Percentiles rank a stretch among this genome's conserved stretches.
Evolutionary conservation across 225 moss, liverwort and hornwort genomes (phyloP).

Genomic region (Neckera pumila): DNA sequence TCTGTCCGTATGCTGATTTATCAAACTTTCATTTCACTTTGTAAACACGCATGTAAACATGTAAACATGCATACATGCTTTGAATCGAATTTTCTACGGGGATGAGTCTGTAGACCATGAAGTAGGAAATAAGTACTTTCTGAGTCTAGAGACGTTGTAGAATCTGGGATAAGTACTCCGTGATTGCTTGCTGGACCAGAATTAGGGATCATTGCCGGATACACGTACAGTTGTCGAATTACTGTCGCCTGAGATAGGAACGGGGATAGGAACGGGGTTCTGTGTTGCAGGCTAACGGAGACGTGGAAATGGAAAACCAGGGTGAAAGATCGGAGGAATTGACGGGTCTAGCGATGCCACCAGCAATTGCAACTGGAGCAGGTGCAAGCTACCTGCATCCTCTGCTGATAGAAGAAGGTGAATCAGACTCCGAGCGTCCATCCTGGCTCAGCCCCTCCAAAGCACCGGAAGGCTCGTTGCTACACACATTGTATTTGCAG

Average conservation of each 20-base stretch:
- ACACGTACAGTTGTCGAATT: neutral
- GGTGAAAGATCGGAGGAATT: neutral
- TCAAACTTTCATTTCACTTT: no score
- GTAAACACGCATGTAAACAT: fast-evolving
- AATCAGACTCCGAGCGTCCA: neutral
- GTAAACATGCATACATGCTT: no score
- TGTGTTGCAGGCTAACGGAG: neutral
- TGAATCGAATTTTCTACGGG: neutral
- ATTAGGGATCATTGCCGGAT: neutral
- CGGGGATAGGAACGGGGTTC: neutral
- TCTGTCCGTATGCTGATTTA: neutral
- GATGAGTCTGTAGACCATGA: neutral
- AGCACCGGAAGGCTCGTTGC: conserved; percentile 15
- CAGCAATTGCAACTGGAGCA: no score
- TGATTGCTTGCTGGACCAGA: neutral
- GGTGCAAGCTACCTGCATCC: no score
- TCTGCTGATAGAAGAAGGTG: neutral
- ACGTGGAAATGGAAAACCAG: no score
- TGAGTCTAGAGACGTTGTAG: neutral
- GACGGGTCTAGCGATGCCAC: neutral
- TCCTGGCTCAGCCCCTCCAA: neutral
- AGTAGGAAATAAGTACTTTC: neutral
- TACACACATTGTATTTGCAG: conserved; percentile 16
- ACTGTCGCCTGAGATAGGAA: neutral
- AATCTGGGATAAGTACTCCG: neutral